Evolutionary conservation across 306 rosid genomes (phyloP).

Genomic region (Crataegus laevigata): DNA sequence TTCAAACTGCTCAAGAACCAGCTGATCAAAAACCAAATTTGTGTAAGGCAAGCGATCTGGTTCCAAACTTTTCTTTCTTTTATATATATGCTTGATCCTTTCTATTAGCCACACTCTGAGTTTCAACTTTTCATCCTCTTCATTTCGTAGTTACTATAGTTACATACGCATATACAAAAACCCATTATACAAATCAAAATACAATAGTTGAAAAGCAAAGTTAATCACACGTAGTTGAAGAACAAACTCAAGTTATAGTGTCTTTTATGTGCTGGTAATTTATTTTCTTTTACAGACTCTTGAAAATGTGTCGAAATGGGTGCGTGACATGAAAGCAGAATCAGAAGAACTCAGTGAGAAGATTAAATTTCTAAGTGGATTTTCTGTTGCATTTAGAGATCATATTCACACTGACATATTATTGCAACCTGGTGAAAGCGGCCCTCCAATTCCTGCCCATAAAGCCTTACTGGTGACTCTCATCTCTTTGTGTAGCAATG

Average conservation of each 20-base stretch:
- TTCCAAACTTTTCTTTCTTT: neutral
- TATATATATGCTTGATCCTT: neutral
- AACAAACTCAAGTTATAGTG: neutral
- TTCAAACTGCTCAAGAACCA: conserved; percentile 29
- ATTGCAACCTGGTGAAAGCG: conserved; percentile 37
- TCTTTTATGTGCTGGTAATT: neutral
- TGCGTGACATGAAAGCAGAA: conserved; percentile 20
- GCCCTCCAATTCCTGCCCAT: conserved; percentile 61
- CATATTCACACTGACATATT: conserved; percentile 62
- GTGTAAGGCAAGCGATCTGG: conserved; percentile 67
- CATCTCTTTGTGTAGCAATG: neutral
- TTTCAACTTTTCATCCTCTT: neutral
- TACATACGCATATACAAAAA: too few relatives aligned
- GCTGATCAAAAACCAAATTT: conserved; percentile 19
- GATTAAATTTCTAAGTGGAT: conserved; percentile 37
- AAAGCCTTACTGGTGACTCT: conserved; percentile 43
- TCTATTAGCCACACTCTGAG: neutral
- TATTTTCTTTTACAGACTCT: conserved; percentile 31
- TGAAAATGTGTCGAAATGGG: conserved; percentile 37
- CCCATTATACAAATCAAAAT: too few relatives aligned
- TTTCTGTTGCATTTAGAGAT: conserved; percentile 39
- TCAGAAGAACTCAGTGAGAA: conserved; percentile 38
- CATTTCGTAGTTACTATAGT: neutral
- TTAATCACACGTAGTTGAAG: neutral
- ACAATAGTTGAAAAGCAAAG: too few relatives aligned